Conservation (phyloP, 192 early-diverging fungal genomes). For the Funneliformis geosporum region DNA sequence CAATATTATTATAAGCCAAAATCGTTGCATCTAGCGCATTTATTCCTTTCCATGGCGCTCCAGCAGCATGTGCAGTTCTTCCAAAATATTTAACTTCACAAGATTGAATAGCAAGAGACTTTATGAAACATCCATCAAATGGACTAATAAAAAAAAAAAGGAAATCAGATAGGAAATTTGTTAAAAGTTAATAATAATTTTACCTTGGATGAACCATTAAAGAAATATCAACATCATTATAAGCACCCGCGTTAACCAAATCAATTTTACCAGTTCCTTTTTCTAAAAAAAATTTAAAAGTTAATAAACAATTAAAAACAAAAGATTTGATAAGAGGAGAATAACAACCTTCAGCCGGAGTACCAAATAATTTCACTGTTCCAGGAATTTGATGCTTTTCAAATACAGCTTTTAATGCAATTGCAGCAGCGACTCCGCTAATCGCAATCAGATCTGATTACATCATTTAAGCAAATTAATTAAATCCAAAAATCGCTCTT, state of each 20-base stretch:
- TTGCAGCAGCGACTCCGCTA: conserved; percentile 53
- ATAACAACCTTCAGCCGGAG: conserved; percentile 66
- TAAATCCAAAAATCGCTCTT: neutral
- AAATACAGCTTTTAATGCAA: conserved; percentile 42
- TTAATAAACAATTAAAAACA: neutral
- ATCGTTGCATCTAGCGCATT: conserved; percentile 82
- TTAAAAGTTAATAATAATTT: neutral
- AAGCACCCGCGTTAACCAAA: conserved; percentile 67
- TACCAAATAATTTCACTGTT: conserved; percentile 71
- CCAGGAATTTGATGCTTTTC: conserved; percentile 49
- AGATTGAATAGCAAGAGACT: conserved; percentile 43
- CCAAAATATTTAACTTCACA: conserved; percentile 69
- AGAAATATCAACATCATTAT: conserved; percentile 69
- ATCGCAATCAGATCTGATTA: conserved; percentile 2
- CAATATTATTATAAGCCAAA: conserved; percentile 63
- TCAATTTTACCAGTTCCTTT: conserved; percentile 70
- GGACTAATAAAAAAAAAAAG: conserved; percentile 35
- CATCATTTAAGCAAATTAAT: neutral
- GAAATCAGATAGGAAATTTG: neutral
- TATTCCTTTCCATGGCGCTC: conserved; percentile 46
- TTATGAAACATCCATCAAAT: conserved; percentile 49
- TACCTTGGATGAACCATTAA: conserved; percentile 82
- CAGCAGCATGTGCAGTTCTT: conserved; percentile 69
- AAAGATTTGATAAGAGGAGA: too few relatives aligned
- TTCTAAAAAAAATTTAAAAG: conserved; percentile 40